Evolutionary conservation across 179 eudicot species (phyloP).

Genomic region (Beta macrorhiza): DNA sequence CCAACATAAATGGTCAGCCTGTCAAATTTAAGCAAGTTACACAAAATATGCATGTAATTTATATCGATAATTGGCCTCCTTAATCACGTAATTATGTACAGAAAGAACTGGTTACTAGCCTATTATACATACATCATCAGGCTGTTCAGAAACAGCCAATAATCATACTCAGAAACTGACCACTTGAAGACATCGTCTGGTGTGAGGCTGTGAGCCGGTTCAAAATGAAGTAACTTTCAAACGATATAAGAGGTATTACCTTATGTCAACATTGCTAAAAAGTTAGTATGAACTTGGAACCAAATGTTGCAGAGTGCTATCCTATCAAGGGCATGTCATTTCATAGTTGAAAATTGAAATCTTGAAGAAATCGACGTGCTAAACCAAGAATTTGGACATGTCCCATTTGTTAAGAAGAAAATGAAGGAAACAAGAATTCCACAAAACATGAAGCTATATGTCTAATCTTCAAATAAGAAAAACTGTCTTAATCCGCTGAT

Average conservation of each 20-base stretch:
- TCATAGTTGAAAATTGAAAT: background rate
- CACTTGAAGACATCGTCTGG: background rate
- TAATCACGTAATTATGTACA: background rate
- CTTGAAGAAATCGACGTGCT: conserved; percentile 15
- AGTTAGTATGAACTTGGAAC: background rate
- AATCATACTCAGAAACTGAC: background rate
- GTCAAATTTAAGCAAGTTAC: background rate
- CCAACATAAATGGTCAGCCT: background rate
- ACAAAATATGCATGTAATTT: background rate
- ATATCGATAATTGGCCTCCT: no score
- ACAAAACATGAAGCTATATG: background rate
- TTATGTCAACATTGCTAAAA: background rate
- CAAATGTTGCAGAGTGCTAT: background rate
- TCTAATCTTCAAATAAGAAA: background rate
- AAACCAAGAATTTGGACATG: conserved; percentile 7
- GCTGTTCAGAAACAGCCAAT: background rate
- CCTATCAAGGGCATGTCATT: conserved; percentile 9
- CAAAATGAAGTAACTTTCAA: background rate
- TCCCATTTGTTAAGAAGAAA: background rate
- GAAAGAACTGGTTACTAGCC: background rate
- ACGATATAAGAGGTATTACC: background rate
- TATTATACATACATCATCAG: background rate
- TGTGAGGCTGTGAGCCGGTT: background rate
- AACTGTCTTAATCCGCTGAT: background rate
- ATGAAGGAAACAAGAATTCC: background rate